Evolutionary conservation across 805 yeast species (phyloP), one percentile per base, ranked within the genome.

Genomic region (Barnettozyma vustinii): DNA sequence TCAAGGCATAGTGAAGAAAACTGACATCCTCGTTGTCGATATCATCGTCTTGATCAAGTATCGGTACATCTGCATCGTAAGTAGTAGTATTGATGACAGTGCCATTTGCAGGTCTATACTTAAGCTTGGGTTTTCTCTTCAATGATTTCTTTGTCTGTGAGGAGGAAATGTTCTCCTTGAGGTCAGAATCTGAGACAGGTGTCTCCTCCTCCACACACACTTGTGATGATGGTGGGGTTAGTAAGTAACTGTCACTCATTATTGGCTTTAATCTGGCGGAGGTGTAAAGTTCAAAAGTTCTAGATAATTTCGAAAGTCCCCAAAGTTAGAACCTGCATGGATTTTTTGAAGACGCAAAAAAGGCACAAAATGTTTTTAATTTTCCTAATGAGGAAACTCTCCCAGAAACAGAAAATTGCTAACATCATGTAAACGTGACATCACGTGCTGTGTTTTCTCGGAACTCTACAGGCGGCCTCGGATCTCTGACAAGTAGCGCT

Each of bases 1-100:
- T 64, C 21, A 83, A 60, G 0, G 80, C 79, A 61, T 79, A 76
- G 47, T 73, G 74, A 23, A 83, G 57, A 51, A 80, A 77, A 8
- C 73, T 69, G 12, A 80, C 63, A 49, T 76, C 76, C 21, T 67
- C 68, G 16, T 68, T 51, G 37, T 68, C 70, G 2, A 69, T 56
- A 15, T 55, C 42, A 40, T 52, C 57, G 45, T 63, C 68, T 48
- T 71, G 75, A 7, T 62, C 65, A 1, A 56, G 51, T 7, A 73
- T 56, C 3, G 68, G 56, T 9, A 47, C 32, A 0, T 52, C 54
- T 0, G 53, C 41, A 26, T 67, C 61, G 13, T 67, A 54, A 2
- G 56, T 19, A 2, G 52, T 59, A 5, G 76, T 55, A 40, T 75
- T 64, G 10, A 79, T 56, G 1, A 76, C 64, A 0, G 79, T 70